Evolutionary conservation across 768 basidiomycete species (phyloP).

Genomic region (Xerocomus brunneocitrinus): DNA sequence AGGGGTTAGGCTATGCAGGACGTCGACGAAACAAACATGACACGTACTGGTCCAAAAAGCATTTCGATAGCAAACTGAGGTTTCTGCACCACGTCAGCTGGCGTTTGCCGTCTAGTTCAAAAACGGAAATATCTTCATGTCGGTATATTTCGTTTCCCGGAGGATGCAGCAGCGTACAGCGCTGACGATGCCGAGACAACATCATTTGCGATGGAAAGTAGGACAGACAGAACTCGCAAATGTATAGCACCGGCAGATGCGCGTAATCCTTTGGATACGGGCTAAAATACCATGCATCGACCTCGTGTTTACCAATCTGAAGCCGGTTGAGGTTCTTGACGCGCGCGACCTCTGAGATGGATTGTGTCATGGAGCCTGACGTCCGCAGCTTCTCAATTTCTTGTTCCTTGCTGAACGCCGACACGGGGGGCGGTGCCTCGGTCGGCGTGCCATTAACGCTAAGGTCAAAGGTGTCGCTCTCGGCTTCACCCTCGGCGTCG

Average conservation of each 20-base stretch:
- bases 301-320: constrained; percentile 93
- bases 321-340: constrained; percentile 98
- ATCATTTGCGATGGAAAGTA: constrained; percentile 90
- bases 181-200: constrained; percentile 84
- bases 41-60: constrained; percentile 95
- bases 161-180: constrained; percentile 89
- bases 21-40: constrained; percentile 10
- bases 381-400: constrained; percentile 98
- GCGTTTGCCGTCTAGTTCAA: constrained; percentile 95
- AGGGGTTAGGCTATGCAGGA: not conserved
- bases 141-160: constrained; percentile 99
- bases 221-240: constrained; percentile 97
- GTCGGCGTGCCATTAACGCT: constrained; percentile 45
- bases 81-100: constrained; percentile 97
- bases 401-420: constrained; percentile 90
- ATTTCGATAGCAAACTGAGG: constrained; percentile 92
- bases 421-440: constrained; percentile 46
- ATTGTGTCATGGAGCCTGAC: constrained; percentile 98
- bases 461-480: constrained; percentile 70
- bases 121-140: constrained; percentile 94
- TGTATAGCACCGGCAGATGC: constrained; percentile 89
- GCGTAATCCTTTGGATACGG: constrained; percentile 99
- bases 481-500: constrained; percentile 40
- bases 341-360: constrained; percentile 93
- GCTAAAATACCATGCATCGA: constrained; percentile 99